A percentile compares a stretch with the other conserved stretches of the same genome.
phyloP scores from a whole-genome alignment of 163 green algal species.

The Trebouxiophyceae sp. region DNA sequence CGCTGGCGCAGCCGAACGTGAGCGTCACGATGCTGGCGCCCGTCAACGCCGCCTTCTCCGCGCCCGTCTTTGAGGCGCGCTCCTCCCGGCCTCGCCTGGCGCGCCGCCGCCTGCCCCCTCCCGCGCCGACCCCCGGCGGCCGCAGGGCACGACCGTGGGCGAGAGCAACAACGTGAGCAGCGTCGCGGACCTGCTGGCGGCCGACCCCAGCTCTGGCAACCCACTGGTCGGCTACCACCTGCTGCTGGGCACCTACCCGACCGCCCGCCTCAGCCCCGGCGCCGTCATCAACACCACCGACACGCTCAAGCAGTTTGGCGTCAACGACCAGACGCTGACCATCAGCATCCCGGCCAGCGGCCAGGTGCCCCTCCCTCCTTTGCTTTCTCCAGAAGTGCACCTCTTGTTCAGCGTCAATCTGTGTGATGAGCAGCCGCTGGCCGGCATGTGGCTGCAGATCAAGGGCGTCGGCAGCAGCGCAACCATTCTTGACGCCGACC shows the following conservation, averaged over 20 bases:
- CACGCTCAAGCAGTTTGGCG: not conserved
- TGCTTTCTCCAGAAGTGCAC: not conserved
- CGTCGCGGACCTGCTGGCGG: not conserved
- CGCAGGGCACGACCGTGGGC: not conserved
- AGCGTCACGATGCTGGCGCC: not conserved
- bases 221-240: not conserved
- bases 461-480: not conserved
- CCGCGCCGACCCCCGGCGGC: no score
- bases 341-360: not conserved
- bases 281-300: not conserved
- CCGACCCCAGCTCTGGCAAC: not conserved
- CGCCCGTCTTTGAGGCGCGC: not conserved
- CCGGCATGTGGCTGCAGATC: not conserved
- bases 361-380: not conserved
- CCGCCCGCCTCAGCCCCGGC: not conserved
- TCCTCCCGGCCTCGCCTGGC: not conserved
- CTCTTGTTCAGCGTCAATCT: no score
- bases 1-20: not conserved
- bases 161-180: not conserved
- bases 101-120: no score
- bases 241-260: not conserved
- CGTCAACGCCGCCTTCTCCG: not conserved
- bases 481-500: not conserved
- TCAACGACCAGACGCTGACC: not conserved
- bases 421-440: not conserved